Evolutionary conservation across 2,329 filamentous ascomycete species (phyloP), one percentile per base, ranked within the genome.

Genomic region (Thermothelomyces thermophilus): DNA sequence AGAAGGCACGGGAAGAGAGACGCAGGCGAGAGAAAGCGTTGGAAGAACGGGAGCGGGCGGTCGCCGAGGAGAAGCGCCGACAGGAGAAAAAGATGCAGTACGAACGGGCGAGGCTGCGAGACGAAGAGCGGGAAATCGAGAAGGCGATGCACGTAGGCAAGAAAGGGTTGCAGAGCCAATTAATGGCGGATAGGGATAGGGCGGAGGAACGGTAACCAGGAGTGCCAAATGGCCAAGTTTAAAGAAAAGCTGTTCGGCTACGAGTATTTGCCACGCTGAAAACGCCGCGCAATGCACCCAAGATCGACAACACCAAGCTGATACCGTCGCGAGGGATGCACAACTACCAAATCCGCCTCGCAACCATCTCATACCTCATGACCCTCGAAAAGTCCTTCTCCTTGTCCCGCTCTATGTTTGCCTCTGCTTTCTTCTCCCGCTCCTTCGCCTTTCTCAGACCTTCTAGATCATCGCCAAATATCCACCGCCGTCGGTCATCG

Each of bases 331-430:
- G 24, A 14, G 17, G 17, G 2, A 24, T n/a, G n/a, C n/a, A 10
- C 5, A 3, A 22, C 58, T 68, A 97, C 93, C 93, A 98, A 60
- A 98, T 98, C 64, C 93, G 79, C 76, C 96, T 97, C 0, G 89
- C 88, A 60, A 90, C 84, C 93, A 97, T 96, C 64, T 90, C 89
- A 70, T 96, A 98, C 60, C 93, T 77, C 59, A 76, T 81, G 55
- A 82, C 88, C 64, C 71, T 81, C 62, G 76, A 86, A 68, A 81
- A 80, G 64, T 79, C 81, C 46, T 79, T 76, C 48, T 75, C 81
- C 46, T 79, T 76, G 46, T 75, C 70, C 54, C 72, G 72, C 30
- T 68, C 70, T 20, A 75, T 75, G 57, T 77, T 82, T 56, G 81
- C 79, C 54, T 78, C 79, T 6, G 76, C 77, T 59, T 79, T 73